Base-by-base conservation (phyloP, 2,329 filamentous ascomycete genomes). In the Pseudogymnoascus sp. region DNA sequence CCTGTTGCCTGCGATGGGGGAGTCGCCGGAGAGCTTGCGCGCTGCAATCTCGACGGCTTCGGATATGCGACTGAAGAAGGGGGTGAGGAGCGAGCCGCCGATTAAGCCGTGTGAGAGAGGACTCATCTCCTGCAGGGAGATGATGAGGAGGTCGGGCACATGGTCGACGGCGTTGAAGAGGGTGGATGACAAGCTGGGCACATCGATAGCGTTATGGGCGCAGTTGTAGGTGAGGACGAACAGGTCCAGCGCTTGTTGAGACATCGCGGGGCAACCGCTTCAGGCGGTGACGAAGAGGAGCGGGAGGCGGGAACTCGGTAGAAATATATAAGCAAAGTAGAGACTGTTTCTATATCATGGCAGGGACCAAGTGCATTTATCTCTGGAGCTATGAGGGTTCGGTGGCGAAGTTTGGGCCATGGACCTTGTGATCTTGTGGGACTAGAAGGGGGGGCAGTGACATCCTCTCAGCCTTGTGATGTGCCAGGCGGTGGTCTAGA, bases 211-310 rank as follows among this genome's bases (percentile, higher is more conserved):
- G 59, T 79, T 79, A 66, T 89, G 88, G 30, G 82, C 92, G 69
- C 90, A 95, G 71, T 97, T 97, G 77, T 94, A 96, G 9, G 92
- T 95, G 59, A 96, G 74, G 63, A 95, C 80, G 68, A 95, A 86
- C 60, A 91, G 74, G 67, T 86, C 83, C 60, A 95, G 77, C 62
- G 45, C 26, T 52, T 5, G 45, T 52, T 52, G 23, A 12, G 45
- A 52, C 45, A 52, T 52, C 26, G 45, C 5, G 62, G 59, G n/a
- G 59, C 52, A 13, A 18, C 21, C 5, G 23, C 26, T 3, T 37
- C 19, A n/a, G 26, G 23, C 18, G 59, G 55, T 19, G 59, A 60
- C 19, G 60, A 63, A 1, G 33, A 59, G 3, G 62, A 62, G 6
- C 56, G 56, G 15, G 63, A 57, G 15, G 56, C 62, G 10, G 62